A percentile compares a stretch with the other conserved stretches of the same genome.
phyloP scores from a whole-genome alignment of 495 filamentous ascomycete species.

The Pseudevernia furfuracea region DNA sequence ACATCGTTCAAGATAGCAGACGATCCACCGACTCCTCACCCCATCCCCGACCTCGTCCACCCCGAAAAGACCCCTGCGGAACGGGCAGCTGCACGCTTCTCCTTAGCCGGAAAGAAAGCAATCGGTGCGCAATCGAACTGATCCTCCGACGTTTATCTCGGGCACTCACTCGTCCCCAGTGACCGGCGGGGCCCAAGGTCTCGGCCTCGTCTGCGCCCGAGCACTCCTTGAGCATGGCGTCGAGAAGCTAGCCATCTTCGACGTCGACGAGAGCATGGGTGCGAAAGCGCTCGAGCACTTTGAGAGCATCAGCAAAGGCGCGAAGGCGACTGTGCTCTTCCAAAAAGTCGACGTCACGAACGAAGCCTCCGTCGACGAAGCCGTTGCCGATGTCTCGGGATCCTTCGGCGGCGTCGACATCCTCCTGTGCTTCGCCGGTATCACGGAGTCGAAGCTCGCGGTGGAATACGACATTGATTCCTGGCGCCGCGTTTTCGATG shows the following conservation, averaged over 20 bases:
- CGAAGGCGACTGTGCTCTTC: constrained; percentile 27
- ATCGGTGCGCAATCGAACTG: constrained; percentile 14
- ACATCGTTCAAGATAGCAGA: constrained; percentile 21
- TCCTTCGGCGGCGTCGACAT: constrained; percentile 48
- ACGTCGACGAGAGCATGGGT: constrained; percentile 37
- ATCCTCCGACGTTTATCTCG: not conserved
- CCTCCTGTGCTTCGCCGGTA: constrained; percentile 58
- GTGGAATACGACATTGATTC: constrained; percentile 45
- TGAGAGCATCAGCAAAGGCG: not conserved
- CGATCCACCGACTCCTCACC: constrained; percentile 16
- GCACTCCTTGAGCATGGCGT: constrained; percentile 67
- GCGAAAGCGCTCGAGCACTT: constrained; percentile 14
- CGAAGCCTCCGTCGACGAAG: constrained; percentile 38
- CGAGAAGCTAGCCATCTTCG: constrained; percentile 51
- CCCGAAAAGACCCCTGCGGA: constrained; percentile 11
- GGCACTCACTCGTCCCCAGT: constrained; percentile 28
- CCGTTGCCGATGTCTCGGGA: constrained; percentile 34
- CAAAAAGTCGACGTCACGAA: constrained; percentile 52
- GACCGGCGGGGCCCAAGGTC: constrained; percentile 59
- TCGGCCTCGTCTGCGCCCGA: constrained; percentile 49
- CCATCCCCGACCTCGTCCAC: constrained; percentile 16
- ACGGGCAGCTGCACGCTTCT: constrained; percentile 21
- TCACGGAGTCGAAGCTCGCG: constrained; percentile 51
- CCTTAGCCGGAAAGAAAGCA: constrained; percentile 17
- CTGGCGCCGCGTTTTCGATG: constrained; percentile 54